Evolutionary conservation across 306 rosid species (phyloP).

Genomic region (Ceratonia siliqua): DNA sequence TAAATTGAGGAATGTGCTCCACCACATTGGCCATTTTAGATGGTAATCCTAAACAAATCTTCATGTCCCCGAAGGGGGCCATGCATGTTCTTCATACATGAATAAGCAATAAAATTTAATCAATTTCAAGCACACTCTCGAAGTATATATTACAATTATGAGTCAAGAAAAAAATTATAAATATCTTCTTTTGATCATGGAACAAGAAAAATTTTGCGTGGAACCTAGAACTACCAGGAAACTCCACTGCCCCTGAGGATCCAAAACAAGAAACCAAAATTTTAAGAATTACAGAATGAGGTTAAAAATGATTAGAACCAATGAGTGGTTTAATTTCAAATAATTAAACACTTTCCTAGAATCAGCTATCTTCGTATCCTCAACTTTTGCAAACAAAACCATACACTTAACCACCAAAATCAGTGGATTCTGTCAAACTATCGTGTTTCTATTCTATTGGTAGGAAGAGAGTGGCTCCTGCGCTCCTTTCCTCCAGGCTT

Average conservation of each 20-base stretch:
- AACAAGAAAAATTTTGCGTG: slow-evolving; percentile 9
- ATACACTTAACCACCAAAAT: slow-evolving; percentile 49
- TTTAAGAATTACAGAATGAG: slow-evolving; percentile 40
- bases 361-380: slow-evolving; percentile 38
- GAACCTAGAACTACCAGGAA: slow-evolving; percentile 32
- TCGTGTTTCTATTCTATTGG: slow-evolving; percentile 49
- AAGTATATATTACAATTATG: slow-evolving; percentile 11
- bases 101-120: neutral
- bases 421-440: slow-evolving; percentile 49
- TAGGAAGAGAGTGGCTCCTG: slow-evolving; percentile 60
- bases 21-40: neutral
- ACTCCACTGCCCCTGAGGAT: slow-evolving; percentile 34
- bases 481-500: slow-evolving; percentile 84
- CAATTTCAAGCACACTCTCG: slow-evolving; percentile 32
- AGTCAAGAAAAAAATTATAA: slow-evolving; percentile 32
- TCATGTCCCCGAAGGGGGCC: neutral
- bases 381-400: slow-evolving; percentile 25
- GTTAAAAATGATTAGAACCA: slow-evolving; percentile 35
- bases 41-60: neutral
- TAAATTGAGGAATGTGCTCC: neutral
- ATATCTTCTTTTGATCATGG: slow-evolving; percentile 33
- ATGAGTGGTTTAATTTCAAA: slow-evolving; percentile 37
- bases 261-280: slow-evolving; percentile 37
- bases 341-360: slow-evolving; percentile 38
- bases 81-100: slow-evolving; percentile 16